Base-by-base conservation (phyloP, 768 basidiomycete genomes). In the Dentipellis sp. region DNA sequence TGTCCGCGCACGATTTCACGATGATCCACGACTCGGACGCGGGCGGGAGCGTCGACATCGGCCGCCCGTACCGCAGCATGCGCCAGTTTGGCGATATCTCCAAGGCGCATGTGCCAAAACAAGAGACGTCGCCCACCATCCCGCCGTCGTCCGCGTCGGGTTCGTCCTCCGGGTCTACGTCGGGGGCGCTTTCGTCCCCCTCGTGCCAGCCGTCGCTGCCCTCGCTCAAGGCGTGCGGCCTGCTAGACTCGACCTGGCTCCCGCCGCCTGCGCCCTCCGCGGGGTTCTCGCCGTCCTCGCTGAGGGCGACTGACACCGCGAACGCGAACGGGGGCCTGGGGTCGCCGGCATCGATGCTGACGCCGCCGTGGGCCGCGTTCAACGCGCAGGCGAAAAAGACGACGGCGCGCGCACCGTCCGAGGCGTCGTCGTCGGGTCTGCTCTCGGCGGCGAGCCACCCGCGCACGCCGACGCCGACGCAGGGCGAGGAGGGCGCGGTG, bases 151-250 rank as follows among this genome's bases (percentile, higher is more conserved):
- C 39, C 12, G 57, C 56, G 52, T 50, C 56, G 37, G 37, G 38
- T 42, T 51, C 45, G 42, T 55, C 62, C 12, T 61, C 50, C 36
- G 55, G 62, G 12, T 23, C 10, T n/a, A 14, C 10, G 37, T 10
- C 16, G 14, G 19, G 11, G 19, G 34, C 19, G 10, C 14, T 10
- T 11, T 53, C 2, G 34, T 29, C 11, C 54, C 63, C 67, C 51
- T 52, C 62, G 54, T 17, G 56, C 56, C 50, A 54, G 39, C 47
- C 71, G 60, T 80, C 83, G 17, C 69, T 89, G 57, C 87, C 87
- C 35, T 88, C 87, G 38, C 71, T 89, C 54, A 88, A 88, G 68
- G 80, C 82, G 35, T 86, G 84, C 60, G 87, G 87, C 19, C 73
- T 89, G 47, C 71, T 89, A 40, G 84, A 87, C 61, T 73, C 76